These are phyloP conservation scores for Dendryphion nanum DNA, from an alignment of 2,329 filamentous ascomycete genomes.

Conservation along the genomic window DNA sequence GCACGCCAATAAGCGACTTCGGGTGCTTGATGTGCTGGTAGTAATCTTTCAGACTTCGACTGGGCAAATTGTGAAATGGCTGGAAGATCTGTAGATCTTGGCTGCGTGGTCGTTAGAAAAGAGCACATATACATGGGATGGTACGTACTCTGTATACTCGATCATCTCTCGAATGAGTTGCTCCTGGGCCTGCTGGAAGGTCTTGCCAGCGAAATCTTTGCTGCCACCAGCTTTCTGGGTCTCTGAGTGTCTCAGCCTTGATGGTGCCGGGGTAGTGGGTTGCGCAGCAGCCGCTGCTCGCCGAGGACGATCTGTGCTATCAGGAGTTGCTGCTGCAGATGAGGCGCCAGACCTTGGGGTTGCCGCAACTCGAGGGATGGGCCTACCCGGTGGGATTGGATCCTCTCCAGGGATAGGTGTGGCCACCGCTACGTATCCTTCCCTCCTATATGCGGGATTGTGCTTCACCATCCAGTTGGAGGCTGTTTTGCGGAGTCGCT, in stretches of 20 bases:
- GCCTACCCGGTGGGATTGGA: conserved; percentile 28
- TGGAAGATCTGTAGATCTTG: conserved; percentile 67
- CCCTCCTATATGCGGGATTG: conserved; percentile 76
- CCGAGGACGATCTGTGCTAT: conserved; percentile 30
- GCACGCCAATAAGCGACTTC: conserved; percentile 72
- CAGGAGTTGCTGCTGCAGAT: conserved; percentile 17
- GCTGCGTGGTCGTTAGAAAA: conserved; percentile 8
- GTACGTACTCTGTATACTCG: conserved; percentile 46
- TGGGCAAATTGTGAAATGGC: conserved; percentile 76
- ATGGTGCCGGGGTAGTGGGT: conserved; percentile 31
- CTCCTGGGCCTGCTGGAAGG: conserved; percentile 82
- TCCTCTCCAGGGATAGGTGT: conserved; percentile 68
- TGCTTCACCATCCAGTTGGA: conserved; percentile 85
- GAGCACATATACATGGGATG: background rate
- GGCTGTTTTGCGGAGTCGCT: conserved; percentile 79
- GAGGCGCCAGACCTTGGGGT: conserved; percentile 19
- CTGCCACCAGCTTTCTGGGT: conserved; percentile 11
- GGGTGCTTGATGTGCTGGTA: conserved; percentile 81
- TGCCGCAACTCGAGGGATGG: conserved; percentile 24
- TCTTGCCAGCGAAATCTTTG: conserved; percentile 66
- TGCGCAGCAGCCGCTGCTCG: conserved; percentile 27
- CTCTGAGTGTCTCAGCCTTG: conserved; percentile 26
- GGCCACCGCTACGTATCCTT: conserved; percentile 67
- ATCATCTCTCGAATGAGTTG: conserved; percentile 77
- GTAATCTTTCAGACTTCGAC: conserved; percentile 76